A percentile compares a stretch with the other conserved stretches of the same genome.
phyloP scores from a whole-genome alignment of 345 rosid genomes.

The Chamaenerion angustifolium region DNA sequence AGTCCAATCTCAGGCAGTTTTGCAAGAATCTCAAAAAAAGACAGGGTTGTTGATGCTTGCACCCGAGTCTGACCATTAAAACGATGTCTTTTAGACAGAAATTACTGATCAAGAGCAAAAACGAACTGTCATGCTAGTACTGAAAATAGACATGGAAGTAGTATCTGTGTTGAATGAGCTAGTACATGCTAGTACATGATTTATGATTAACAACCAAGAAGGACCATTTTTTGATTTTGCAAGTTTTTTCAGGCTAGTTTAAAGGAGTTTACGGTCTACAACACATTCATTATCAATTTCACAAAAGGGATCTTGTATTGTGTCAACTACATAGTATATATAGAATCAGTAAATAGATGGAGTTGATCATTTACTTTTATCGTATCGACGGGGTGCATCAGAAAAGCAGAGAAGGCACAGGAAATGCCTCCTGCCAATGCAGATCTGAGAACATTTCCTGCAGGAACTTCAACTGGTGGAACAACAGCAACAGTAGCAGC shows the following conservation, averaged over 20 bases:
- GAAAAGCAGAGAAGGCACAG: conserved; percentile 73
- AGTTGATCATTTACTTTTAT: conserved; percentile 37
- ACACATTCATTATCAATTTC: no score
- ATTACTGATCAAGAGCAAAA: no score
- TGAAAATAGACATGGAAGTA: no score
- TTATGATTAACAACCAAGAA: no score
- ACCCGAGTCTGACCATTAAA: conserved; percentile 56
- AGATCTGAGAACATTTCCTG: conserved; percentile 83
- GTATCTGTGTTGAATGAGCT: no score
- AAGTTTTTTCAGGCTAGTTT: neutral
- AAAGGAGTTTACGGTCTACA: neutral
- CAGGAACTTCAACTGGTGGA: conserved; percentile 75
- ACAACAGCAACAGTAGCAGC: conserved; percentile 96
- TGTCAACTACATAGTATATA: neutral
- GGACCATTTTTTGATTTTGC: no score
- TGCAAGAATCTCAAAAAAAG: conserved; percentile 71
- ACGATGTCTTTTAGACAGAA: no score
- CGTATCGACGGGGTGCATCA: conserved; percentile 12
- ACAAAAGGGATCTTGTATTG: no score
- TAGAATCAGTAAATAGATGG: neutral
- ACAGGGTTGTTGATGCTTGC: conserved; percentile 69
- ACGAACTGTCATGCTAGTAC: no score
- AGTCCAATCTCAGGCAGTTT: conserved; percentile 88
- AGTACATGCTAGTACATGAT: no score
- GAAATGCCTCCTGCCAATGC: conserved; percentile 98